Percentiles rank a stretch among this genome's conserved stretches.
phyloP scores from a whole-genome alignment of 2,329 filamentous ascomycete species.

The Teratosphaeria pseudoeucalypti region DNA sequence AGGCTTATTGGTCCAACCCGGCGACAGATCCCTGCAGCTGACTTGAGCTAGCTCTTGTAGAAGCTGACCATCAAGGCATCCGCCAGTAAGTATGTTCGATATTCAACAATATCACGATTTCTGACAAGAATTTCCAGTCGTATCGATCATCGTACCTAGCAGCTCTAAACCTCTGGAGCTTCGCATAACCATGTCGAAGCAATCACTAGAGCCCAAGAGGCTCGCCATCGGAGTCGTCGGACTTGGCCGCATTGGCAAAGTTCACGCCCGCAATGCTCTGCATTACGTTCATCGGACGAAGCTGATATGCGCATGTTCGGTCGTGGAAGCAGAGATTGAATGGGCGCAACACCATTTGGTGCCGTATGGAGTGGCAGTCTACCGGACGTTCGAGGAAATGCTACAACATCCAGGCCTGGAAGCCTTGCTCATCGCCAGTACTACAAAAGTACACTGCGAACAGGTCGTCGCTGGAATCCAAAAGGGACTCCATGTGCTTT shows the following conservation, averaged over 20 bases:
- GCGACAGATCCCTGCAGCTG: too few relatives aligned
- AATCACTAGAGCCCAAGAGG: slow-evolving; percentile 18
- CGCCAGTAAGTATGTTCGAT: not conserved
- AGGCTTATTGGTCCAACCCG: not conserved
- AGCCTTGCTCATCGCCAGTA: slow-evolving; percentile 45
- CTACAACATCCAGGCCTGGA: slow-evolving; percentile 44
- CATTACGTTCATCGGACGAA: slow-evolving; percentile 37
- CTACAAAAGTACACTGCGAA: slow-evolving; percentile 46
- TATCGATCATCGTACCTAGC: not conserved
- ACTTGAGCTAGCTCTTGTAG: too few relatives aligned
- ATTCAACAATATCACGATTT: not conserved
- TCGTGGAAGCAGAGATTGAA: slow-evolving; percentile 7
- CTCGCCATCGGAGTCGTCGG: slow-evolving; percentile 35
- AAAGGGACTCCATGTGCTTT: slow-evolving; percentile 45
- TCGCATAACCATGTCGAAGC: not conserved
- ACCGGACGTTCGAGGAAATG: slow-evolving; percentile 47
- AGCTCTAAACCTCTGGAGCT: too few relatives aligned
- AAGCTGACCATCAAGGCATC: not conserved
- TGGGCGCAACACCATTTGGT: slow-evolving; percentile 44
- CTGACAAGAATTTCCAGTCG: not conserved
- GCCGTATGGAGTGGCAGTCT: slow-evolving; percentile 41
- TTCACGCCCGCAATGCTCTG: slow-evolving; percentile 42
- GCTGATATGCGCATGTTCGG: slow-evolving; percentile 39
- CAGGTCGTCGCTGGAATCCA: slow-evolving; percentile 48
- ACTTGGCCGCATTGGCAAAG: slow-evolving; percentile 44